Base-by-base conservation (phyloP, 805 yeast species). In the Kodamaea hsintzibuensis region DNA sequence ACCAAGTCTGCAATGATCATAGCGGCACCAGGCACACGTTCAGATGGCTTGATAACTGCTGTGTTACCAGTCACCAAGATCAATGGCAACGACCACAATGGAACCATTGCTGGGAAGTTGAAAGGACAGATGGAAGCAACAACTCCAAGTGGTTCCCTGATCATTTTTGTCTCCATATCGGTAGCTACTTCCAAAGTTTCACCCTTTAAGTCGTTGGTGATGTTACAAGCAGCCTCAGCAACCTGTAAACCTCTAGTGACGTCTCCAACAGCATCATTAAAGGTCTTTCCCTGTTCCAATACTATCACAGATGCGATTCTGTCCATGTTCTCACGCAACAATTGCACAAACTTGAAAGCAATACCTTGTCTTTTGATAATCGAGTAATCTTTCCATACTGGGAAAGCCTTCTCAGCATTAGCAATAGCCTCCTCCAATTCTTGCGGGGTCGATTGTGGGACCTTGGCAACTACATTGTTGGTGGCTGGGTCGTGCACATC, bases 71-170 rank as follows among this genome's bases (percentile, higher is more conserved):
- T 85, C 47, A 81, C 87, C 54, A 85, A 74, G 12, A 81, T 73
- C 58, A 84, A 74, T 7, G 89, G 89, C 53, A 84, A 71, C 25
- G 85, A 78, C 89, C 89, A 84, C 60, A 84, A 74, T 8, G 87
- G 87, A 60, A 88, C 89, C 93, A 87, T 87, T 44, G 90, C 92
- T 22, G 93, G 93, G 82, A 87, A 87, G 73, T 87, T 87, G 76
- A 87, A 87, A 17, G 93, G 93, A 59, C 88, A 83, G 62, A 87
- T 88, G 19, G 91, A 87, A 13, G 86, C 91, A 55, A 87, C 82
- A 7, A 87, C 89, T 33, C 93, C 93, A 56, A 86, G 73, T 44
- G 90, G 90, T 67, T 83, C 87, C 61, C 91, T 81, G 49, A 76
- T 87, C 88, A 85, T 84, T 62, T 84, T 79, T 30, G 92, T 87